A percentile compares a stretch with the other conserved stretches of the same genome.
Evolutionary conservation across 371 early-diverging fungal species (phyloP).

Genomic region (Mortierella sp.): DNA sequence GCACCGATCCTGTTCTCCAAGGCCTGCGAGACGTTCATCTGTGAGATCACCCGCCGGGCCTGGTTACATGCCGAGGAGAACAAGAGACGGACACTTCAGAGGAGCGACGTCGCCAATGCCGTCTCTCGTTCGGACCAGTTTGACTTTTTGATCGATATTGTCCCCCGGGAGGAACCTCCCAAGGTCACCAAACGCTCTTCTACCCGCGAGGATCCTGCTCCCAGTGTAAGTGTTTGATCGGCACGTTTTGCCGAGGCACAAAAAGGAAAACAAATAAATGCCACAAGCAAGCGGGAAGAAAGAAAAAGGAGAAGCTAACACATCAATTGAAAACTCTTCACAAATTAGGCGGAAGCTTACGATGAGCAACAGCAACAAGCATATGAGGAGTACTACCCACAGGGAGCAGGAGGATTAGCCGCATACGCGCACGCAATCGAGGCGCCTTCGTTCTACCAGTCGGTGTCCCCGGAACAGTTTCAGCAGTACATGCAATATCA

Average conservation of each 20-base stretch:
- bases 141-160: slow-evolving; percentile 94
- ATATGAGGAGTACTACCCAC: slow-evolving; percentile 40
- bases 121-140: slow-evolving; percentile 87
- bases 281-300: neutral
- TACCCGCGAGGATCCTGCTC: slow-evolving; percentile 38
- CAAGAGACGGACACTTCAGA: slow-evolving; percentile 93
- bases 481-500: slow-evolving; percentile 56
- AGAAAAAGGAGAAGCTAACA: neutral
- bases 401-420: slow-evolving; percentile 34
- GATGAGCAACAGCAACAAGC: slow-evolving; percentile 33
- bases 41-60: slow-evolving; percentile 91
- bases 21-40: slow-evolving; percentile 92
- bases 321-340: neutral
- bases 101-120: slow-evolving; percentile 86
- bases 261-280: neutral
- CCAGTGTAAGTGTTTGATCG: slow-evolving; percentile 13
- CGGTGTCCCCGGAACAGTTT: slow-evolving; percentile 50
- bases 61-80: slow-evolving; percentile 95
- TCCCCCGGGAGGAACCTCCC: slow-evolving; percentile 79
- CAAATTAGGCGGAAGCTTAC: slow-evolving; percentile 23
- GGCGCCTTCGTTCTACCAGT: slow-evolving; percentile 35
- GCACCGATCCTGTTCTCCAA: slow-evolving; percentile 65
- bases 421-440: slow-evolving; percentile 41
- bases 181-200: slow-evolving; percentile 35
- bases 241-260: neutral